Percentiles rank a stretch among this genome's conserved stretches.
Evolutionary conservation across 177 flowering plant genomes (phyloP).

Genomic region (Vitis hybrid): DNA sequence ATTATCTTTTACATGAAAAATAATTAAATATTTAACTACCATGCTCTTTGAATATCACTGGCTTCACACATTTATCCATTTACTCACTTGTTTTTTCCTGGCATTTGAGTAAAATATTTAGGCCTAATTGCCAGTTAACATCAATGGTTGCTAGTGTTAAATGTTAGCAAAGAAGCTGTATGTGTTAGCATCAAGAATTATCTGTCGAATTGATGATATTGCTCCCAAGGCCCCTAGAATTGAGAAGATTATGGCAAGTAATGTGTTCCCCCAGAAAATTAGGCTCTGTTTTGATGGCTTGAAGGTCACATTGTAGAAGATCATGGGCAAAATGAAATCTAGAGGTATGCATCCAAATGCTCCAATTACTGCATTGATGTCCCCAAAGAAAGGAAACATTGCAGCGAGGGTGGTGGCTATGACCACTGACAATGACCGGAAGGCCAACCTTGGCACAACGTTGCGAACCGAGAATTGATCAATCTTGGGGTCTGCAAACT

Average conservation of each 20-base stretch:
- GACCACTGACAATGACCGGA: slow-evolving; percentile 30
- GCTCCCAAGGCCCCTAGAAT: slow-evolving; percentile 16
- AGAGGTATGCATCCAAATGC: slow-evolving; percentile 41
- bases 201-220: slow-evolving; percentile 34
- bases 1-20: too few relatives aligned
- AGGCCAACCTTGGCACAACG: slow-evolving; percentile 28
- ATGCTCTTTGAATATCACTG: too few relatives aligned
- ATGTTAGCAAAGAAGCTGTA: slow-evolving; percentile 37
- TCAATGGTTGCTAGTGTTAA: not conserved
- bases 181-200: slow-evolving; percentile 32
- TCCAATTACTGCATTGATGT: slow-evolving; percentile 34
- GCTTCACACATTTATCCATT: too few relatives aligned
- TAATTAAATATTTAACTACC: too few relatives aligned
- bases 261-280: slow-evolving; percentile 26
- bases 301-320: slow-evolving; percentile 39
- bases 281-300: slow-evolving; percentile 28
- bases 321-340: slow-evolving; percentile 35
- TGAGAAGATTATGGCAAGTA: slow-evolving; percentile 20
- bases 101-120: too few relatives aligned
- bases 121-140: too few relatives aligned
- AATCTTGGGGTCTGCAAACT: slow-evolving; percentile 27
- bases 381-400: slow-evolving; percentile 47
- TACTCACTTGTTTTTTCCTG: too few relatives aligned
- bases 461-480: slow-evolving; percentile 36
- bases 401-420: slow-evolving; percentile 30